Base-by-base conservation (phyloP, 805 yeast species). In the Wickerhamomyces rabaulensis region DNA sequence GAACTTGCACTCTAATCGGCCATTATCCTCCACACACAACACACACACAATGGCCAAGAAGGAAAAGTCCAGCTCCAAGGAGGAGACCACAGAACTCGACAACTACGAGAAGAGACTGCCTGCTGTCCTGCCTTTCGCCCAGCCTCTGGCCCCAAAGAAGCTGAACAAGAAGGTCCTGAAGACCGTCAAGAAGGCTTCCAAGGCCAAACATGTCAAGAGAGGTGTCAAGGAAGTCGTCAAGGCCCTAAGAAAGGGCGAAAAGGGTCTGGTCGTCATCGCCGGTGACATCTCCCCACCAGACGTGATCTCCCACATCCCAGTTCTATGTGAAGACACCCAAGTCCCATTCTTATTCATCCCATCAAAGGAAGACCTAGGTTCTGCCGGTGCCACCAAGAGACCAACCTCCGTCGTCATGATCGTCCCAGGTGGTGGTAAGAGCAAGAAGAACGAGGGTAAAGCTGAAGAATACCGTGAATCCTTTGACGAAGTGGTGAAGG, bases 191-290 rank as follows among this genome's bases (percentile, higher is more conserved):
- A 92, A 89, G 69, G 98, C 99, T 9, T 90, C 98, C 45, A 94
- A 94, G 73, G 95, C 97, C 54, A 94, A 94, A 73, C 97, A 92
- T 69, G 97, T 94, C 58, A 92, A 90, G 73, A 82, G 99, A 72
- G 99, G 99, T 67, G 98, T 94, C 47, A 94, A 94, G 71, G 99
- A 94, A 72, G 99, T 94, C 33, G 98, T 92, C 60, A 94, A 94
- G 74, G 94, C 98, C 20, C 78, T 94, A 53, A 84, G 99, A 75
- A 94, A 94, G 71, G 98, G 98, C 56, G 98, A 91, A 67, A 94
- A 94, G 70, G 99, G 99, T 45, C 76, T 94, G 44, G 98, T 94
- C 37, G 74, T 94, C 56, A 83, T 94, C 69, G 99, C 99, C 29
- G 98, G 99, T 58, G 99, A 94, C 67, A 94, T 95, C 54, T 91